These are phyloP conservation scores for Dichomitus squalens DNA, from an alignment of 1,284 basidiomycete species.

Conservation along the genomic window DNA sequence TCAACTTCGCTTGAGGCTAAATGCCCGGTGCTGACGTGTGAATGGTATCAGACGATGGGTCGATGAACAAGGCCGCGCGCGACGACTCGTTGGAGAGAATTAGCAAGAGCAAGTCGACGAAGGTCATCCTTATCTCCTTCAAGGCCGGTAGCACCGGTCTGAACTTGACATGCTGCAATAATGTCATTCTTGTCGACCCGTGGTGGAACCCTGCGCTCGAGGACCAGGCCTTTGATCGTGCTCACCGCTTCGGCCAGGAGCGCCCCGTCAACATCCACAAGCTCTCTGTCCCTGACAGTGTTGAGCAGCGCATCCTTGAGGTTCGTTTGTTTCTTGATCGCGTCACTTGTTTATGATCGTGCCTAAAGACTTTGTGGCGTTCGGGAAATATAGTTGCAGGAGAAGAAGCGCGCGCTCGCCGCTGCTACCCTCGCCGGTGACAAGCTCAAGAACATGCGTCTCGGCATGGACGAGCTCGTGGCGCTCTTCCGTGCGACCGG, in stretches of 20 bases:
- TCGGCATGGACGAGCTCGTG: conserved; percentile 85
- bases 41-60: conserved; percentile 76
- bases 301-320: conserved; percentile 86
- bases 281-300: conserved; percentile 85
- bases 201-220: conserved; percentile 97
- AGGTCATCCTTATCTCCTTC: conserved; percentile 93
- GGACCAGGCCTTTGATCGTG: conserved; percentile 83
- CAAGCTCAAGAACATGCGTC: conserved; percentile 82
- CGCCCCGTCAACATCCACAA: conserved; percentile 92
- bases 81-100: conserved; percentile 78
- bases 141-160: conserved; percentile 95
- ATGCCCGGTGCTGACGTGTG: background rate
- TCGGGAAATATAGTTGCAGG: conserved; percentile 60
- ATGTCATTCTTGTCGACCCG: conserved; percentile 89
- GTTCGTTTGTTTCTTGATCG: conserved; percentile 35
- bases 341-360: conserved; percentile 5
- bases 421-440: conserved; percentile 87
- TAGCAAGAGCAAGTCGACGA: conserved; percentile 55
- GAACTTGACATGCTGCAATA: conserved; percentile 93
- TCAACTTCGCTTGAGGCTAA: background rate
- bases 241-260: conserved; percentile 68
- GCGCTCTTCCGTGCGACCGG: conserved; percentile 69
- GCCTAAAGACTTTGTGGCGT: conserved; percentile 16
- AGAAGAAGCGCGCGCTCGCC: conserved; percentile 85
- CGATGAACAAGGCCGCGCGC: conserved; percentile 78